Conservation (phyloP, 192 early-diverging fungal genomes). For the Mortierella alpina region DNA sequence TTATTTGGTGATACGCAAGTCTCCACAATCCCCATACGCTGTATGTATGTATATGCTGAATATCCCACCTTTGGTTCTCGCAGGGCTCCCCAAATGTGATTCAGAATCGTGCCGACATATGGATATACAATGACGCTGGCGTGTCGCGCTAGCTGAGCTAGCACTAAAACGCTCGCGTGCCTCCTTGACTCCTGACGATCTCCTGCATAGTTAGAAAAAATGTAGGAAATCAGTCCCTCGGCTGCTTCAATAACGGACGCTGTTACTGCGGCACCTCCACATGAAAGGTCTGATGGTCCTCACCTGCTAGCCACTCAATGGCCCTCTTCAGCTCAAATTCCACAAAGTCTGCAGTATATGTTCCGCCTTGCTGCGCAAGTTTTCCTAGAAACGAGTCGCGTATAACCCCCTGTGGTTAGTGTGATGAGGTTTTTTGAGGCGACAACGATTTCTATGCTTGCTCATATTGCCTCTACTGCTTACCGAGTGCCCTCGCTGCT, state of each 20-base stretch:
- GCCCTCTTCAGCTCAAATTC: conserved; percentile 85
- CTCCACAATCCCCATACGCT: background rate
- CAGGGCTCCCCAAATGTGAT: conserved; percentile 83
- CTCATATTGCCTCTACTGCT: background rate
- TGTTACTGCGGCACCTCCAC: background rate
- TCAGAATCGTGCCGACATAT: conserved; percentile 84
- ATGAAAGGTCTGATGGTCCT: background rate
- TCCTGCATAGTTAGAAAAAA: conserved; percentile 49
- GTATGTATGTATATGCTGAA: background rate
- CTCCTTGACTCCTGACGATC: conserved; percentile 79
- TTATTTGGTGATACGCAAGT: background rate
- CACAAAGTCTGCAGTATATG: conserved; percentile 82
- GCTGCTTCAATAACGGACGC: background rate
- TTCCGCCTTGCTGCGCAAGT: conserved; percentile 71
- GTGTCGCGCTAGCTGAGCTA: conserved; percentile 77
- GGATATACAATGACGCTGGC: conserved; percentile 86
- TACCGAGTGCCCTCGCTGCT: conserved; percentile 80
- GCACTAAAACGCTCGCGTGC: conserved; percentile 83
- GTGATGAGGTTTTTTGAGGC: too few species aligned
- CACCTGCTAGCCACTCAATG: conserved; percentile 76
- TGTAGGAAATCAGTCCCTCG: background rate
- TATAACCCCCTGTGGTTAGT: background rate
- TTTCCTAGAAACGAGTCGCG: conserved; percentile 55
- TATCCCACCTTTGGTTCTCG: conserved; percentile 74
- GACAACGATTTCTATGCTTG: background rate